Percentiles rank a stretch among this genome's conserved stretches.
phyloP scores from a whole-genome alignment of 2,329 filamentous ascomycete species.

The Basipetospora chlamydospora region DNA sequence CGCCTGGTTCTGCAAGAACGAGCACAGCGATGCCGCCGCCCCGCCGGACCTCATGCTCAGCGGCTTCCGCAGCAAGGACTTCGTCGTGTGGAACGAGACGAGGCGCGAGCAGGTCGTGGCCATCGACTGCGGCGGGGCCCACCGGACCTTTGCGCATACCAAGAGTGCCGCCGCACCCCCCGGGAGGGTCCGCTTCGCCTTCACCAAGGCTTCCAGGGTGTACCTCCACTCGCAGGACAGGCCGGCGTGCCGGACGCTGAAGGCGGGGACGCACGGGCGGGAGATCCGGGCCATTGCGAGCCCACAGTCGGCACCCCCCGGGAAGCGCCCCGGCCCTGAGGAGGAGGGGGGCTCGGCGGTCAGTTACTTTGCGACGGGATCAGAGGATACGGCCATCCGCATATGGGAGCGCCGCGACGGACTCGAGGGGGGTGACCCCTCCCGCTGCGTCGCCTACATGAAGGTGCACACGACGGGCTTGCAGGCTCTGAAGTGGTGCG shows the following conservation, averaged over 20 bases:
- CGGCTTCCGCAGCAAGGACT: slow-evolving; percentile 67
- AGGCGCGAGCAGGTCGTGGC: slow-evolving; percentile 52
- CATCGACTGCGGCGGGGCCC: slow-evolving; percentile 72
- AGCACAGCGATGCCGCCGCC: slow-evolving; percentile 13
- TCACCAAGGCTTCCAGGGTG: slow-evolving; percentile 52
- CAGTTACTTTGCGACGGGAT: slow-evolving; percentile 46
- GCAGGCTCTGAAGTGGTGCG: slow-evolving; percentile 65
- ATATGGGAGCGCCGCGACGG: slow-evolving; percentile 41
- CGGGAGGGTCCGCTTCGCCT: slow-evolving; percentile 43
- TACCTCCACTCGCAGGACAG: slow-evolving; percentile 29
- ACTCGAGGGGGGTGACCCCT: slow-evolving; percentile 8
- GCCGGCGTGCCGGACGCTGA: slow-evolving; percentile 33
- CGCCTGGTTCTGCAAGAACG: slow-evolving; percentile 41
- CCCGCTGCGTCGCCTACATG: slow-evolving; percentile 46
- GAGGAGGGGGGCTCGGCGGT: not conserved
- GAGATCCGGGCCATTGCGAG: slow-evolving; percentile 51
- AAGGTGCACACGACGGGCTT: slow-evolving; percentile 73
- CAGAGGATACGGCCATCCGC: slow-evolving; percentile 60
- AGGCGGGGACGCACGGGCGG: slow-evolving; percentile 65
- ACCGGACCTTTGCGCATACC: slow-evolving; percentile 55
- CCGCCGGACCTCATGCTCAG: slow-evolving; percentile 51
- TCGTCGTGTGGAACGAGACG: slow-evolving; percentile 70
- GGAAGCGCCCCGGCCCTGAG: no score
- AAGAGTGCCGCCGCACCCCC: slow-evolving; percentile 10
- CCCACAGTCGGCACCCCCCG: not conserved